phyloP scores from a whole-genome alignment of 208 protist genomes.

The Trypanosoma scelopori region DNA sequence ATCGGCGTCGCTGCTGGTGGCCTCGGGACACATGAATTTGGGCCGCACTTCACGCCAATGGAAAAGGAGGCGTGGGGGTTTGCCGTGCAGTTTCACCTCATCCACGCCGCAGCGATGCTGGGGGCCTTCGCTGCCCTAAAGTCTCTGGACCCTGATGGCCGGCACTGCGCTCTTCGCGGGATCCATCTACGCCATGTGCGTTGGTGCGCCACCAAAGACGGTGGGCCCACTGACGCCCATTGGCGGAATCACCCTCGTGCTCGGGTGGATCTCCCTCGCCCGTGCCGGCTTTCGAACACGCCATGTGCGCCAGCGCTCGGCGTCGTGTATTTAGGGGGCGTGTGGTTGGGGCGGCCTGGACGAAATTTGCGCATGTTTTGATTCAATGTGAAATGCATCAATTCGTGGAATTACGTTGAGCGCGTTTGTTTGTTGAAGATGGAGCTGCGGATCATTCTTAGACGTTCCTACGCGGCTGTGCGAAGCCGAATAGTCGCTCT shows the following conservation, averaged over 20 bases:
- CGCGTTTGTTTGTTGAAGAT: too few relatives aligned
- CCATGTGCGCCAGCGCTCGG: background rate
- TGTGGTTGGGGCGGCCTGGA: too few relatives aligned
- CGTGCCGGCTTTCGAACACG: constrained; percentile 39
- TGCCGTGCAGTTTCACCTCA: constrained; percentile 55
- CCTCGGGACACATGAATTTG: constrained; percentile 24
- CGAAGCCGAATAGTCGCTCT: too few relatives aligned
- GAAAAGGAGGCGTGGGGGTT: constrained; percentile 14
- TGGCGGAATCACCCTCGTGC: constrained; percentile 61
- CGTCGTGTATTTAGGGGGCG: too few relatives aligned
- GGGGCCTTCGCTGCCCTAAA: constrained; percentile 30
- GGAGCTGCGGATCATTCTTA: too few relatives aligned
- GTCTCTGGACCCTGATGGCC: background rate
- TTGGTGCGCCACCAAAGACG: constrained; percentile 41
- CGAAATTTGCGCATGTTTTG: too few relatives aligned
- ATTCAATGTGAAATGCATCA: too few relatives aligned
- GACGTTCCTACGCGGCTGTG: too few relatives aligned
- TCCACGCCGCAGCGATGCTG: constrained; percentile 67
- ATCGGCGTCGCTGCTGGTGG: constrained; percentile 24
- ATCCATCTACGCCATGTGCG: constrained; percentile 68
- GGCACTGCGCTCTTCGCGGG: constrained; percentile 59
- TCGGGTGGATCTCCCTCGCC: constrained; percentile 60
- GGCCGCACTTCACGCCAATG: background rate
- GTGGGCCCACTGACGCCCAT: constrained; percentile 65
- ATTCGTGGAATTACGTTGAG: too few relatives aligned